Percentiles rank a stretch among this genome's conserved stretches.
phyloP scores from a whole-genome alignment of 768 basidiomycete genomes.

The Galerina marginata region DNA sequence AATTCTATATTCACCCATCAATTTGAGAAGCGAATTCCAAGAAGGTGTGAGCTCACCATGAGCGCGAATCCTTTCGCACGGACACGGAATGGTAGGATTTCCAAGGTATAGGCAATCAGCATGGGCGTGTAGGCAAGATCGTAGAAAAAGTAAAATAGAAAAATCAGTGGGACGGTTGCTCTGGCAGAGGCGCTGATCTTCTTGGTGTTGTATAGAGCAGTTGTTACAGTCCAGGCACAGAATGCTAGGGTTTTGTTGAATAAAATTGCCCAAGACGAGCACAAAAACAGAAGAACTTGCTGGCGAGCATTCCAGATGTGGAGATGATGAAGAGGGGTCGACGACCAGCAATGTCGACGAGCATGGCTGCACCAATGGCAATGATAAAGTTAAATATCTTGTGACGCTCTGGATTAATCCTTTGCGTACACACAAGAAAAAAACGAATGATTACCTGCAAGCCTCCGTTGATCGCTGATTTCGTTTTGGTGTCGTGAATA shows the following conservation, averaged over 20 bases:
- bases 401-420: background rate
- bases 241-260: conserved; percentile 44
- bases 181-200: conserved; percentile 46
- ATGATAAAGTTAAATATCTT: conserved; percentile 68
- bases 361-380: conserved; percentile 62
- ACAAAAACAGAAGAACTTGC: conserved; percentile 36
- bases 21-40: background rate
- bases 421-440: background rate
- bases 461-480: conserved; percentile 30
- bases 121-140: conserved; percentile 83
- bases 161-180: conserved; percentile 73
- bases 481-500: conserved; percentile 55
- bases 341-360: conserved; percentile 72
- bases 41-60: conserved; percentile 52
- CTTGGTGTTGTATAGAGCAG: conserved; percentile 47
- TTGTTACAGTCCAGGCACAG: conserved; percentile 59
- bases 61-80: conserved; percentile 82
- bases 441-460: conserved; percentile 20
- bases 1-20: conserved; percentile 47
- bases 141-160: conserved; percentile 57
- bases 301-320: conserved; percentile 58
- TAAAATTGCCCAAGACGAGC: background rate
- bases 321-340: conserved; percentile 71
- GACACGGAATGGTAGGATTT: conserved; percentile 81
- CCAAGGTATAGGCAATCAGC: conserved; percentile 64